Evolutionary conservation across 345 rosid species (phyloP).

Genomic region (Balakata baccata): DNA sequence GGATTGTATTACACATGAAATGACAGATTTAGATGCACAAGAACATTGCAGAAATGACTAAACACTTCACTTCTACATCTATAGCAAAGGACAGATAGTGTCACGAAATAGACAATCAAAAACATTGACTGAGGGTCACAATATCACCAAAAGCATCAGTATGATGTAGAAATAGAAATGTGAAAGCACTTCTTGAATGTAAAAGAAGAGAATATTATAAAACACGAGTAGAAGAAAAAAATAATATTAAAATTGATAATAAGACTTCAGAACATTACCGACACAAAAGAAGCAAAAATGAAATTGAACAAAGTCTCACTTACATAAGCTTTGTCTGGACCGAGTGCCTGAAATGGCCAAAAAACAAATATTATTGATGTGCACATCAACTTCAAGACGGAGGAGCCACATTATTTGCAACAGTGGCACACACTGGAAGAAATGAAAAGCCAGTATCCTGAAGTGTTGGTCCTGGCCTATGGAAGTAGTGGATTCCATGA

Average conservation of each 20-base stretch:
- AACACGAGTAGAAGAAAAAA: too few species aligned
- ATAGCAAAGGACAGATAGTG: neutral
- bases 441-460: slow-evolving; percentile 27
- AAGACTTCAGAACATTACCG: slow-evolving; percentile 18
- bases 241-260: neutral
- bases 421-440: slow-evolving; percentile 23
- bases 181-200: neutral
- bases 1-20: too few species aligned
- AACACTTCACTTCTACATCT: too few species aligned
- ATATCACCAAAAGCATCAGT: too few species aligned
- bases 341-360: slow-evolving; percentile 28
- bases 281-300: slow-evolving; percentile 26
- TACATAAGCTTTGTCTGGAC: slow-evolving; percentile 21
- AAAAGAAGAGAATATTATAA: neutral
- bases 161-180: neutral
- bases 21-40: too few species aligned
- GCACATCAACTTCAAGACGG: neutral
- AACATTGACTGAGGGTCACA: neutral
- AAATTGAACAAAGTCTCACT: slow-evolving; percentile 28
- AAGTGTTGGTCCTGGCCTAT: slow-evolving; percentile 29
- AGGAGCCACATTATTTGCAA: neutral
- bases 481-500: slow-evolving; percentile 33
- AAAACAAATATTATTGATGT: neutral
- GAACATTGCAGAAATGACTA: too few species aligned
- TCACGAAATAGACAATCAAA: neutral